Base-by-base conservation (phyloP, 805 yeast species). In the Zygosaccharomyces kombuchaensis region DNA sequence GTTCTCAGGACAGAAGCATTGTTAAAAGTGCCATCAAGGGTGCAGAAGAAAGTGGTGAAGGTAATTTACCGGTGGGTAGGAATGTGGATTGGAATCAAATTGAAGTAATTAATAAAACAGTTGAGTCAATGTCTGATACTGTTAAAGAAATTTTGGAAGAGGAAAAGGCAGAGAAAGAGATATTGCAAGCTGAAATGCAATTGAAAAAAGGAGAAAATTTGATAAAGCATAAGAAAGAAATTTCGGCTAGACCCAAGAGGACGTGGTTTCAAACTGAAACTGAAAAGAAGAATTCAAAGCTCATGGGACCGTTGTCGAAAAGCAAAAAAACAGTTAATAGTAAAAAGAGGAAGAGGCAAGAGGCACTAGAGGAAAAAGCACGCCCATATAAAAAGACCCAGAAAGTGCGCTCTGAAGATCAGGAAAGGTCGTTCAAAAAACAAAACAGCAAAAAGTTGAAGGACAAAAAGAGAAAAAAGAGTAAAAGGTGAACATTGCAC, bases 1-100 rank as follows among this genome's bases (percentile, higher is more conserved):
- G 86, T 0, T 73, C 87, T n/a, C 78, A 75, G 47, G 99, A 93
- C 53, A 81, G 99, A 68, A 71, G 76, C 39, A 87, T 93, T 56
- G 98, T 93, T n/a, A 89, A 87, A 63, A 87, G 81, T 13, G 95
- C 96, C 3, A 81, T 93, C 55, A 85, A 81, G 58, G 77, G 85
- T 45, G 79, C 82, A 9, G 79, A 75, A 53, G 64, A 69, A 19
- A 61, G 67, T 12, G 65, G 65, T 40, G 77, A 78, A 48, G 55
- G 55, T 32, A 50, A 53, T 37, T 80, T 82, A 54, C 90, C 89
- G 2, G 77, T 89, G n/a, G 91, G 96, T 44, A 78, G 96, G 59
- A 85, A 79, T 57, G 88, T 91, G n/a, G 87, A 89, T 59, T 93
- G 98, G 98, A 68, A 68, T 17, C 84, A 83, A 53, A 82, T 91